Base-by-base conservation (phyloP, 1,284 basidiomycete genomes). In the Melampsora occidentalis region DNA sequence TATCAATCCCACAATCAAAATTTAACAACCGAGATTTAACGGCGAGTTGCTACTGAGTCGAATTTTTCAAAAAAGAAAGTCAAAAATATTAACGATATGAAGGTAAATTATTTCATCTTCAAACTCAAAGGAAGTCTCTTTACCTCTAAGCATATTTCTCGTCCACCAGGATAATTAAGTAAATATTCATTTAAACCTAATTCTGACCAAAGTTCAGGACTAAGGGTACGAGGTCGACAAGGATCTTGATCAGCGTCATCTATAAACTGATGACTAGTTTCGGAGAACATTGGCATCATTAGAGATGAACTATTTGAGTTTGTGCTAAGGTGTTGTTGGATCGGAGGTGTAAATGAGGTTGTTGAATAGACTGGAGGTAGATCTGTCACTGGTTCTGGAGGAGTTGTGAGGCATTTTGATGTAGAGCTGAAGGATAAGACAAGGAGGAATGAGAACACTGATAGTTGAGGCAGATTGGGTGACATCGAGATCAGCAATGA, bases 1-100 rank as follows among this genome's bases (percentile, higher is more conserved):
- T 65, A 12, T 73, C 25, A 46, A 72, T 72, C n/a, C 70, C 70
- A 65, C 70, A 72, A 72, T 72, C 70, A 22, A 64, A 73, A 73
- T 73, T 73, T 9, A 57, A 42, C 2, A 73, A 31, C 28, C 28
- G 39, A 12, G 63, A 51, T 31, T 66, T 66, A 6, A 39, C 10
- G 18, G 71, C 71, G 28, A 73, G 62, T 57, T 73, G 42, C 71
- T 73, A n/a, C 33, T 22, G 25, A 31, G 20, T 49, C 5, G 28
- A 69, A 53, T 18, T 33, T 46, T 46, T 10, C 9, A 1, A 2
- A 3, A 49, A 31, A 33, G 18, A 31, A 14, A 33, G 53, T 20
- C 10, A 31, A 10, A 14, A 31, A 18, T n/a, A 22, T 20, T 9
- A 68, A 10, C 25, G 25, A n/a, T 22, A 48, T 14, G 22, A 16